phyloP scores from a whole-genome alignment of 257 asterid species.

The Nicotiana benthamiana region DNA sequence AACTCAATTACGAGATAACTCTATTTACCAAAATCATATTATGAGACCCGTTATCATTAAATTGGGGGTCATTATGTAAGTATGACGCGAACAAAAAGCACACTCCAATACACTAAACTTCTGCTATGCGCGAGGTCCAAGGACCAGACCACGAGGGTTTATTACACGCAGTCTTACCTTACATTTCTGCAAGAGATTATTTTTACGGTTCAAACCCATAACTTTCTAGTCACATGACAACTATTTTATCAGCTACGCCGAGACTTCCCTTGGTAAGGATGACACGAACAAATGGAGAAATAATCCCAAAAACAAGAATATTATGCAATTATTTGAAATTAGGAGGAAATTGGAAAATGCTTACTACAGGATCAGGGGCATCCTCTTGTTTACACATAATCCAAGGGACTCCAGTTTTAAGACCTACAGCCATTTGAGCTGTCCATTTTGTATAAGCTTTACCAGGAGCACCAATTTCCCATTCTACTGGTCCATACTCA shows the following conservation, averaged over 20 bases:
- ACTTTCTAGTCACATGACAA: too few relatives aligned
- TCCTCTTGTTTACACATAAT: constrained; percentile 94
- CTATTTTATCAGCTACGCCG: too few relatives aligned
- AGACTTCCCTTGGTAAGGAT: not conserved
- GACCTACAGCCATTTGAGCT: constrained; percentile 81
- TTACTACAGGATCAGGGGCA: constrained; percentile 90
- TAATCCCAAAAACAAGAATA: not conserved
- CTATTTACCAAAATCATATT: too few relatives aligned
- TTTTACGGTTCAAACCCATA: too few relatives aligned
- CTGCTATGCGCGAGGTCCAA: too few relatives aligned
- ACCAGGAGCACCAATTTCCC: constrained; percentile 89
- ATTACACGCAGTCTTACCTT: too few relatives aligned
- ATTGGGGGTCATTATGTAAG: not conserved
- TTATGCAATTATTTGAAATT: not conserved
- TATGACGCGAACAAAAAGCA: not conserved
- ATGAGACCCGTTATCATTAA: too few relatives aligned
- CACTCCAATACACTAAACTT: too few relatives aligned
- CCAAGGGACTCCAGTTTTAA: constrained; percentile 92
- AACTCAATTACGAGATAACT: too few relatives aligned
- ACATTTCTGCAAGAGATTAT: too few relatives aligned
- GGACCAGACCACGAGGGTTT: too few relatives aligned
- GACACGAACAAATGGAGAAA: not conserved
- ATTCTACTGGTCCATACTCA: constrained; percentile 88
- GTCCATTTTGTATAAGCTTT: constrained; percentile 87
- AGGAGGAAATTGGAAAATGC: not conserved